A percentile compares a stretch with the other conserved stretches of the same genome.
phyloP scores from a whole-genome alignment of 106 monocot species.

The Acorus calamus region DNA sequence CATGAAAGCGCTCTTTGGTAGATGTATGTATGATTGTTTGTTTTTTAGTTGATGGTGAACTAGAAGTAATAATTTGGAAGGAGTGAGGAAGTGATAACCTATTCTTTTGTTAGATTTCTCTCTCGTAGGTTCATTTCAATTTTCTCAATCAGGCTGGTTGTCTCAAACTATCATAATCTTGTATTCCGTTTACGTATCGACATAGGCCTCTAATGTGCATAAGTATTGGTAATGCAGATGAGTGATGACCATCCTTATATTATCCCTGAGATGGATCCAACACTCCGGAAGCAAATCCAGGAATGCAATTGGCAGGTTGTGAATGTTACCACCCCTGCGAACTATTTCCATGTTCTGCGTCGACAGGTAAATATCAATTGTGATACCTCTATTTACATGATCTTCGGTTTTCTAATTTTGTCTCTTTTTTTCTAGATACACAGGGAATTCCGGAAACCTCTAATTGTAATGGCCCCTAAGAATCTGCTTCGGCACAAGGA shows the following conservation, averaged over 20 bases:
- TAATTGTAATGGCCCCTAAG: slow-evolving; percentile 89
- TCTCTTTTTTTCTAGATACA: slow-evolving; percentile 50
- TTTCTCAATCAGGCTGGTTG: too few species aligned
- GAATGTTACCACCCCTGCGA: slow-evolving; percentile 94
- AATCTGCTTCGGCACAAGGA: slow-evolving; percentile 93
- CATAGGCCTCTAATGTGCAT: too few species aligned
- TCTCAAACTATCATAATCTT: too few species aligned
- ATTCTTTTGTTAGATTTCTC: too few species aligned
- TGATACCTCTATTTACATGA: neutral
- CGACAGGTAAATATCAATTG: slow-evolving; percentile 51
- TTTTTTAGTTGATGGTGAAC: too few species aligned
- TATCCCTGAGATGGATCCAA: slow-evolving; percentile 98
- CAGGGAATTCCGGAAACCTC: slow-evolving; percentile 91
- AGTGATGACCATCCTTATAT: slow-evolving; percentile 87
- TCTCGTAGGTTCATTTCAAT: too few species aligned
- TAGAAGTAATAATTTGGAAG: too few species aligned
- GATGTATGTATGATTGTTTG: too few species aligned
- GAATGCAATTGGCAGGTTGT: slow-evolving; percentile 99
- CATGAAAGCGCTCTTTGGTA: too few species aligned
- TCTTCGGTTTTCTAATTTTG: neutral
- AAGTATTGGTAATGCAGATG: slow-evolving; percentile 42
- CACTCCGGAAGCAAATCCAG: slow-evolving; percentile 89
- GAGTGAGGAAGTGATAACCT: too few species aligned
- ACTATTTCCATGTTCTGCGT: slow-evolving; percentile 94
- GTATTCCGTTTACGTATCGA: too few species aligned